Conservation (phyloP, 345 rosid genomes). For the Balakata baccata region DNA sequence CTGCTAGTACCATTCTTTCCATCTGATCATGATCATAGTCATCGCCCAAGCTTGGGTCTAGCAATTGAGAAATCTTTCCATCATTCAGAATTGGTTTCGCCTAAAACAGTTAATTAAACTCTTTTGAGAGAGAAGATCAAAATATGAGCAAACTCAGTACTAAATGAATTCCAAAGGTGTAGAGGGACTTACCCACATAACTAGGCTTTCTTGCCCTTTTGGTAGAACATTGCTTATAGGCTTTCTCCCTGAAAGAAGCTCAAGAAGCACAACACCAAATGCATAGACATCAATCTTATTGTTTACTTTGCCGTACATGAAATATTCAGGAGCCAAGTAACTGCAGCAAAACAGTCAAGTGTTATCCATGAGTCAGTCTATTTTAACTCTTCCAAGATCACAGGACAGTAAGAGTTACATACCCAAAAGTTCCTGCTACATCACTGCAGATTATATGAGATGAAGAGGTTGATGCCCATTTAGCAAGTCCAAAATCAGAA, state of each 20-base stretch:
- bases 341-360: slow-evolving; percentile 40
- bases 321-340: slow-evolving; percentile 96
- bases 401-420: slow-evolving; percentile 17
- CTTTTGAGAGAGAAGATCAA: slow-evolving; percentile 2
- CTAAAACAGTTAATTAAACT: slow-evolving; percentile 18
- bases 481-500: slow-evolving; percentile 96
- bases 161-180: not conserved
- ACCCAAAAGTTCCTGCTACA: slow-evolving; percentile 98
- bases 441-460: slow-evolving; percentile 51
- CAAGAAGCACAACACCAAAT: slow-evolving; percentile 45
- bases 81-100: slow-evolving; percentile 27
- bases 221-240: slow-evolving; percentile 33
- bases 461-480: slow-evolving; percentile 52
- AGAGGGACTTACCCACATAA: slow-evolving; percentile 31
- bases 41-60: slow-evolving; percentile 29
- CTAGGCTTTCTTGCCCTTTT: slow-evolving; percentile 34
- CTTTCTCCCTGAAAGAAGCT: slow-evolving; percentile 26
- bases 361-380: not conserved
- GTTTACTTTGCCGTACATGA: slow-evolving; percentile 90
- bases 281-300: slow-evolving; percentile 95
- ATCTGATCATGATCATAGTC: slow-evolving; percentile 27
- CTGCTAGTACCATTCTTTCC: slow-evolving; percentile 34
- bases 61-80: slow-evolving; percentile 25
- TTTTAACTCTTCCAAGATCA: not conserved
- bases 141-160: slow-evolving; percentile 1